These are phyloP conservation scores for Alternaria postmessia DNA, from an alignment of 2,329 filamentous ascomycete species.

Conservation along the genomic window DNA sequence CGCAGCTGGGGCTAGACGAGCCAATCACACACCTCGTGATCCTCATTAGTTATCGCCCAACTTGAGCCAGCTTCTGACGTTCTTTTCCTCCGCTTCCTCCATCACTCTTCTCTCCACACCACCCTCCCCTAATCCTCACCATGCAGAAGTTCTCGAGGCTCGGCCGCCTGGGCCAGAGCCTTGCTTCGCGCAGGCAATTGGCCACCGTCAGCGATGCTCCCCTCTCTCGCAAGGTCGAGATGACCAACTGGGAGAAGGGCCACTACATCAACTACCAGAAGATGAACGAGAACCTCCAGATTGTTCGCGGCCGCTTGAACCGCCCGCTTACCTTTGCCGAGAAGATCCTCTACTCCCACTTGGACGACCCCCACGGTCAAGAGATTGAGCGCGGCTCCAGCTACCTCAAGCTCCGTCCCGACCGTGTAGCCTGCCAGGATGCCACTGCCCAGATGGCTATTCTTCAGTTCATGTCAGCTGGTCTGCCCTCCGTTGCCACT, in stretches of 20 bases:
- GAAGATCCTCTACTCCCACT: slow-evolving; percentile 98
- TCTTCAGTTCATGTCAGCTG: slow-evolving; percentile 98
- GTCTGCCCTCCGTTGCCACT: slow-evolving; percentile 94
- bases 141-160: slow-evolving; percentile 78
- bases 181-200: slow-evolving; percentile 71
- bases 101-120: slow-evolving; percentile 48
- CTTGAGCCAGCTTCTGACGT: slow-evolving; percentile 46
- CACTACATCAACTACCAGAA: slow-evolving; percentile 99
- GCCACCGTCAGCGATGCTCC: slow-evolving; percentile 86
- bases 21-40: slow-evolving; percentile 44
- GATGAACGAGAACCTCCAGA: slow-evolving; percentile 95
- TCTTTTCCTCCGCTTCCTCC: slow-evolving; percentile 45
- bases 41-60: slow-evolving; percentile 47
- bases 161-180: slow-evolving; percentile 71
- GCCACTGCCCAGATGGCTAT: slow-evolving; percentile 99
- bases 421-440: slow-evolving; percentile 99
- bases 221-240: slow-evolving; percentile 94
- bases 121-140: slow-evolving; percentile 52
- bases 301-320: slow-evolving; percentile 90
- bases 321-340: slow-evolving; percentile 93
- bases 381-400: slow-evolving; percentile 95
- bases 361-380: slow-evolving; percentile 95
- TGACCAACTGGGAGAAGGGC: slow-evolving; percentile 94
- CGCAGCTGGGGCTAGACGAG: slow-evolving; percentile 31
- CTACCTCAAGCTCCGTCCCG: slow-evolving; percentile 95